These are phyloP conservation scores for Penicillium psychrosexuale DNA, from an alignment of 2,329 filamentous ascomycete genomes.

Conservation along the genomic window DNA sequence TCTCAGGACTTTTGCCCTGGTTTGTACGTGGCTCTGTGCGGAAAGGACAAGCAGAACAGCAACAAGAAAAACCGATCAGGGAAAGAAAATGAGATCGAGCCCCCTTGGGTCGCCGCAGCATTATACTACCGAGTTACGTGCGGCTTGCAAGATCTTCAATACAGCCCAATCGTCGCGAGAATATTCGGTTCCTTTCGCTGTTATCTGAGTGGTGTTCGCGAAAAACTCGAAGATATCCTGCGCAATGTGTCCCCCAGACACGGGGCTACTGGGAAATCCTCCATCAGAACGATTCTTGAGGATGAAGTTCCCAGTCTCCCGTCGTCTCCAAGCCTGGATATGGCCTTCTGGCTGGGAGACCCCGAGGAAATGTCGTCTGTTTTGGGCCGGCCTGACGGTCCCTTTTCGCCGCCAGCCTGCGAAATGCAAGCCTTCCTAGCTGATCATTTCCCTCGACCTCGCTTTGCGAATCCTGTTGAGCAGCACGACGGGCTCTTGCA, in stretches of 20 bases:
- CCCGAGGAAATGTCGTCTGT: not conserved
- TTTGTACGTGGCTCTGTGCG: slow-evolving; percentile 12
- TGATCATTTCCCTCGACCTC: not conserved
- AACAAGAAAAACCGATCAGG: not conserved
- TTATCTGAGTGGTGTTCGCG: not conserved
- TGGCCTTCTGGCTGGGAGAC: slow-evolving; percentile 3
- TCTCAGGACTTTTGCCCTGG: slow-evolving; percentile 15
- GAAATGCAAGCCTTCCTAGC: not conserved
- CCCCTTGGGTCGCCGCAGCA: slow-evolving; percentile 17
- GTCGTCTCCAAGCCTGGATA: not conserved
- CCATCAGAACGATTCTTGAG: not conserved
- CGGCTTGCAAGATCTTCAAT: slow-evolving; percentile 7
- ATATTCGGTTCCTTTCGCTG: slow-evolving; percentile 5
- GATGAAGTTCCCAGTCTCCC: slow-evolving; percentile 6
- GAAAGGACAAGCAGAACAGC: slow-evolving; percentile 2
- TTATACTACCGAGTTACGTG: slow-evolving; percentile 17
- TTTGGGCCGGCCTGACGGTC: not conserved
- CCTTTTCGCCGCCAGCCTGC: not conserved
- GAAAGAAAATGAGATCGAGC: slow-evolving; percentile 1
- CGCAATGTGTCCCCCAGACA: not conserved
- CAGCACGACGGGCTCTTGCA: not conserved
- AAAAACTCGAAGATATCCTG: slow-evolving; percentile 8
- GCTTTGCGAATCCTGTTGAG: not conserved
- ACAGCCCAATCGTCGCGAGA: not conserved
- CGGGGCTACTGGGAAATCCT: not conserved